Evolutionary conservation across 2,329 filamentous ascomycete genomes (phyloP).

Genomic region (Monosporascus sp.): DNA sequence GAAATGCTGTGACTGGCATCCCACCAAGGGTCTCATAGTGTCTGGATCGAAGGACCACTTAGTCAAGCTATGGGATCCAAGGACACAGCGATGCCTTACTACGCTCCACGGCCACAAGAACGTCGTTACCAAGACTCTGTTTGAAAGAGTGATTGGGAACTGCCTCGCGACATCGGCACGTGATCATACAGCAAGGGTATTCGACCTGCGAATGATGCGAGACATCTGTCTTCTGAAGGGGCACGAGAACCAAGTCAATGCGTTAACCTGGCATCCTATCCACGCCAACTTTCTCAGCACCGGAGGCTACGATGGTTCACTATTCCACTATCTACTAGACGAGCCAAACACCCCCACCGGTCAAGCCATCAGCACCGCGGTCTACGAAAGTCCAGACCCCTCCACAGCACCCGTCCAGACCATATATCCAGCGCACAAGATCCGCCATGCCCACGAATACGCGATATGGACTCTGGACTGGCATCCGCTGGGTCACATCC

Average conservation of each 20-base stretch:
- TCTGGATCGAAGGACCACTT: conserved; percentile 97
- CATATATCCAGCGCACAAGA: conserved; percentile 84
- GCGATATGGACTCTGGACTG: conserved; percentile 97
- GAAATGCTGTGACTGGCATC: conserved; percentile 97
- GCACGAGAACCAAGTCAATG: conserved; percentile 94
- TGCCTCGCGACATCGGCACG: conserved; percentile 88
- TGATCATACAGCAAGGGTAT: conserved; percentile 88
- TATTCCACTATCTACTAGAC: conserved; percentile 93
- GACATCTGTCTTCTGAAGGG: conserved; percentile 91
- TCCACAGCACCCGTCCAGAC: conserved; percentile 76
- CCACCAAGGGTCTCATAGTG: conserved; percentile 85
- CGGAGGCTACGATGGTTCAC: conserved; percentile 80
- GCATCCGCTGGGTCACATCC: conserved; percentile 93
- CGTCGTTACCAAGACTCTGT: conserved; percentile 86
- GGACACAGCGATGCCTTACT: conserved; percentile 81
- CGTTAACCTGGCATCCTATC: conserved; percentile 87
- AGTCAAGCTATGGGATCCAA: conserved; percentile 97
- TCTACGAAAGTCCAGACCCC: conserved; percentile 81
- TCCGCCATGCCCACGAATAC: conserved; percentile 86
- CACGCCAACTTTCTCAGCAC: conserved; percentile 87
- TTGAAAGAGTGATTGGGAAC: conserved; percentile 78
- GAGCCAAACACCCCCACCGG: conserved; percentile 83
- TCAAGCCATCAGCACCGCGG: conserved; percentile 65
- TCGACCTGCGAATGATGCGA: conserved; percentile 96
- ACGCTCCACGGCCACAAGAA: conserved; percentile 97